These are phyloP conservation scores for Ganoderma boninense DNA, from an alignment of 1,284 basidiomycete genomes.

Conservation along the genomic window DNA sequence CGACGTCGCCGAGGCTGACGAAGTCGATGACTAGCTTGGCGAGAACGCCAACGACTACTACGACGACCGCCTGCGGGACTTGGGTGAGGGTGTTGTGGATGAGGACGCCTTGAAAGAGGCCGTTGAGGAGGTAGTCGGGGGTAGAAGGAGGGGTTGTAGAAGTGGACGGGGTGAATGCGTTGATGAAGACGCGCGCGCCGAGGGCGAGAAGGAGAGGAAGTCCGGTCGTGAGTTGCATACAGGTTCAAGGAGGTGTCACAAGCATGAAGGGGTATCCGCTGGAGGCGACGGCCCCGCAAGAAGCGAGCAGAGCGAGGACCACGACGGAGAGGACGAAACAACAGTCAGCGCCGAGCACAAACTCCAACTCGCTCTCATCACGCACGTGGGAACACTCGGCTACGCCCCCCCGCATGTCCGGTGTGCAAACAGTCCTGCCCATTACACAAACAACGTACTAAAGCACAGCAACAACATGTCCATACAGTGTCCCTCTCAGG, in stretches of 20 bases:
- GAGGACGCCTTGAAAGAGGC: slow-evolving; percentile 78
- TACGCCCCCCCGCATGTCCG: background rate
- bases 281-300: slow-evolving; percentile 34
- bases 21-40: slow-evolving; percentile 71
- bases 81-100: slow-evolving; percentile 71
- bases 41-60: slow-evolving; percentile 62
- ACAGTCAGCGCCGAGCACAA: slow-evolving; percentile 10
- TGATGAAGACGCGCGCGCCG: slow-evolving; percentile 73
- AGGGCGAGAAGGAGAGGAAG: slow-evolving; percentile 60
- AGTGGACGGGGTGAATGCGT: slow-evolving; percentile 48
- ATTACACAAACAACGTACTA: slow-evolving; percentile 29
- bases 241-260: slow-evolving; percentile 31
- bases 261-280: slow-evolving; percentile 36
- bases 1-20: slow-evolving; percentile 56
- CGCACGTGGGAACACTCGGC: slow-evolving; percentile 25
- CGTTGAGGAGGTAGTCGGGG: slow-evolving; percentile 69
- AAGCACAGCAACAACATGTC: slow-evolving; percentile 27
- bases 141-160: slow-evolving; percentile 50
- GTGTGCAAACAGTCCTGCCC: background rate
- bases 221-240: slow-evolving; percentile 51
- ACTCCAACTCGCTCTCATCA: slow-evolving; percentile 18
- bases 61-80: slow-evolving; percentile 59
- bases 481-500: slow-evolving; percentile 37
- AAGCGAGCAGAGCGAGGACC: slow-evolving; percentile 32
- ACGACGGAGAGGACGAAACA: slow-evolving; percentile 22